A percentile compares a stretch with the other conserved stretches of the same genome.
phyloP scores from a whole-genome alignment of 805 yeast genomes.

The Yamadazyma phyllophila region DNA sequence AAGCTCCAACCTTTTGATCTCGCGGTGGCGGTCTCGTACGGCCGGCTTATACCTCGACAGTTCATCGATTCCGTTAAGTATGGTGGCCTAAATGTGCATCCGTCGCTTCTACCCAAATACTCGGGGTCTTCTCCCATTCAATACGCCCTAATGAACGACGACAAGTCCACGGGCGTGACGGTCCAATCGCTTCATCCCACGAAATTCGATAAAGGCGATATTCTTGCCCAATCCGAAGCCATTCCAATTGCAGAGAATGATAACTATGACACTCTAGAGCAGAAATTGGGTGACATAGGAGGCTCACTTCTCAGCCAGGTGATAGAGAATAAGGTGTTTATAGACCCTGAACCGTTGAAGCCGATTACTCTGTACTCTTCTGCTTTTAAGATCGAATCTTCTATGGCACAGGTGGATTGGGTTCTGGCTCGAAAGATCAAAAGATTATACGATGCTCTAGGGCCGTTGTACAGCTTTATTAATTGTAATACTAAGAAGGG shows the following conservation, averaged over 20 bases:
- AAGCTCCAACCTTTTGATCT: conserved; percentile 44
- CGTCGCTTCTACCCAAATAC: conserved; percentile 78
- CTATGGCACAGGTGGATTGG: conserved; percentile 50
- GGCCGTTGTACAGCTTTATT: conserved; percentile 50
- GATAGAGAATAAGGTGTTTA: conserved; percentile 30
- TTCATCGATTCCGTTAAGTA: conserved; percentile 48
- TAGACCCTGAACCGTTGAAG: conserved; percentile 13
- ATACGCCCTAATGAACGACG: conserved; percentile 65
- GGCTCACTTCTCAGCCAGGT: conserved; percentile 54
- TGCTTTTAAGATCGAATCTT: conserved; percentile 55
- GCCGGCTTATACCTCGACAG: conserved; percentile 67
- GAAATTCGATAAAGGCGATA: conserved; percentile 75
- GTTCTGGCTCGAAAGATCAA: conserved; percentile 35
- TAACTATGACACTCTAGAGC: conserved; percentile 44
- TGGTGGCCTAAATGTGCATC: conserved; percentile 90
- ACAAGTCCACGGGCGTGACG: conserved; percentile 72
- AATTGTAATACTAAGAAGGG: conserved; percentile 28
- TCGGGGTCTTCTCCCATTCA: conserved; percentile 93
- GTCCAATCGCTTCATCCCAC: conserved; percentile 89
- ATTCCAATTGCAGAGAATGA: conserved; percentile 42
- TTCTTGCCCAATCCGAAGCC: conserved; percentile 56
- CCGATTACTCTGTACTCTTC: conserved; percentile 41
- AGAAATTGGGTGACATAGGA: conserved; percentile 58
- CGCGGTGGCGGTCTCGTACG: conserved; percentile 91
- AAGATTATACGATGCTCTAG: conserved; percentile 51